Evolutionary conservation across 1,284 basidiomycete genomes (phyloP).

Genomic region (Puccinia hordei): DNA sequence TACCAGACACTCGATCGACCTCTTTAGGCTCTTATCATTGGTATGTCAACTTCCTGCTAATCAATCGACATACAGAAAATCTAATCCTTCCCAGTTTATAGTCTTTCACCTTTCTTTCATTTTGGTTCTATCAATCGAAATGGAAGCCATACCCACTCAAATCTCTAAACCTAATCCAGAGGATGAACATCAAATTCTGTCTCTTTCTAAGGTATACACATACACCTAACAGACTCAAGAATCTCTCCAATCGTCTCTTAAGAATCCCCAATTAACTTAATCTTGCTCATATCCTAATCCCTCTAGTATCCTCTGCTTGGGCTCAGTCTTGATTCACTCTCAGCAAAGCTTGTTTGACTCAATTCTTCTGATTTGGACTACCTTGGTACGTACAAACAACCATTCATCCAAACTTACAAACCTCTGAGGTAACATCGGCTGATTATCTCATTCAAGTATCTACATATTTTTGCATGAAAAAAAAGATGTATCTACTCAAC

Average conservation of each 20-base stretch:
- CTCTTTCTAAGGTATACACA: conserved; percentile 18
- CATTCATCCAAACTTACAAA: not conserved
- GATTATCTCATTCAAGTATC: too few species aligned
- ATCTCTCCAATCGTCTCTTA: too few species aligned
- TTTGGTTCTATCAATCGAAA: conserved; percentile 8
- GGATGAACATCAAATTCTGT: conserved; percentile 26
- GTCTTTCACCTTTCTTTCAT: conserved; percentile 1
- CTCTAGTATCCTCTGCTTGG: conserved; percentile 4
- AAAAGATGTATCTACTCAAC: conserved; percentile 55
- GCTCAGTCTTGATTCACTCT: conserved; percentile 22
- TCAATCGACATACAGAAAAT: not conserved
- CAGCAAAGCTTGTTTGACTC: conserved; percentile 10
- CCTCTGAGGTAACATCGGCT: not conserved
- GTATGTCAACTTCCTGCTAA: conserved; percentile 6
- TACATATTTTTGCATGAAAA: not conserved
- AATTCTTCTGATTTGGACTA: conserved; percentile 7
- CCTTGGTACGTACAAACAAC: not conserved
- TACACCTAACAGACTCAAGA: too few species aligned
- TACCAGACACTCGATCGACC: conserved; percentile 7
- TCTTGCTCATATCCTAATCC: not conserved
- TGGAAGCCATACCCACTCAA: conserved; percentile 10
- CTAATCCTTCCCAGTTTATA: not conserved
- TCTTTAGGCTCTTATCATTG: conserved; percentile 16
- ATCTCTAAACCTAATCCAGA: conserved; percentile 18
- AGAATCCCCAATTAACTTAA: not conserved